Evolutionary conservation across 257 asterid species (phyloP), one percentile per base, ranked within the genome.

Genomic region (Nicotiana obtusifolia): DNA sequence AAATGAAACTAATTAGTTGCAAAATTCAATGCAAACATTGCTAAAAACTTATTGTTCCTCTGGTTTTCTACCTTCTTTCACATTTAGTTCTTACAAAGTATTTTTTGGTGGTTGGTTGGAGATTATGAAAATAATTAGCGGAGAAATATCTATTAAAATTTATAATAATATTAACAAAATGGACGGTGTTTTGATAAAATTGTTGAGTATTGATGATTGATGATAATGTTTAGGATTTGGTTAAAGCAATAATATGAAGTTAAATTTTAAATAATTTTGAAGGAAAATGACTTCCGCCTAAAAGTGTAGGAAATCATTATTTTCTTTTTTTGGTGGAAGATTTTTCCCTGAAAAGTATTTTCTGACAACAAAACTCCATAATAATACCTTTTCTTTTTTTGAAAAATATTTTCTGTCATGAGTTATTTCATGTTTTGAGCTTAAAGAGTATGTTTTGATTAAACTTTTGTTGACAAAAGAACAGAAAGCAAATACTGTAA

Each of bases 401-500:
- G 5, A 4, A 33, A 62, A 22, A 41, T 20, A 37, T 31, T 20
- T 62, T 66, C 71, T 62, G 20, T 49, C 60, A 0, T 68, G 37
- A 64, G 41, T 64, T 64, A 14, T 28, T 64, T 71, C 59, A 44
- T 71, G 33, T 20, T 41, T 41, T 59, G 53, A 24, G 52, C 77
- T 64, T 77, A 68, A 31, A 66, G 20, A 52, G 24, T 57, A 20
- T 9, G 22, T 8, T 73, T 33, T 77, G 5, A 56, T 56, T 35
- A 16, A 7, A 22, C 79, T 10, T 10, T 57, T 78, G 35, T 57
- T 78, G 52, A 60, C 81, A 24, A 65, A 67, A 62, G 41, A 84
- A 85, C 92, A 92, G 97, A 93, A 92, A 84, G 91, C 87, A 52
- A 88, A 88, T n/a, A 87, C 90, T 28, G 83, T 93, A 84, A 92